These are phyloP conservation scores for Flaveria linearis DNA, from an alignment of 129 eudicot species.

Conservation along the genomic window DNA sequence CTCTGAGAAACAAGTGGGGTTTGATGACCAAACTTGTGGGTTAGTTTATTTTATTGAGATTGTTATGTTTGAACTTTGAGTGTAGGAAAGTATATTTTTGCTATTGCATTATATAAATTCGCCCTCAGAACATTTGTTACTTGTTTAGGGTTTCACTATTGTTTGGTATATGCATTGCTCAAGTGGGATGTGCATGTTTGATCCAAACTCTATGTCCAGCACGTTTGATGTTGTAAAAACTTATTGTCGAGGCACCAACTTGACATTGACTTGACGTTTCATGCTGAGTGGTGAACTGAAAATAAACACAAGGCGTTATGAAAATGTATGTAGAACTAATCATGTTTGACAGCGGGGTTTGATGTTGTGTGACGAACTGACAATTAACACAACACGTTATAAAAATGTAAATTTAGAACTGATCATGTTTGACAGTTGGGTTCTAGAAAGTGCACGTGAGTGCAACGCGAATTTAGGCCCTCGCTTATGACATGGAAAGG, in stretches of 20 bases:
- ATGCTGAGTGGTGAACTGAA: neutral
- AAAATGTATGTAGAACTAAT: no score
- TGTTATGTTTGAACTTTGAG: conserved; percentile 20
- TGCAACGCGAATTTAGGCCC: no score
- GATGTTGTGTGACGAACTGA: neutral
- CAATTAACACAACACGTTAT: neutral
- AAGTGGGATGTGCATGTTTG: conserved; percentile 3
- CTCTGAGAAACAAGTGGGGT: conserved; percentile 24
- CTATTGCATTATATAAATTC: conserved; percentile 19
- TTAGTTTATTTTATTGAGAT: neutral
- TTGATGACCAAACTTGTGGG: conserved; percentile 6
- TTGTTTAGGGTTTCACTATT: neutral
- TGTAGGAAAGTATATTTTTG: conserved; percentile 12
- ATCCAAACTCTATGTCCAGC: neutral
- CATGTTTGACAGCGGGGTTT: neutral
- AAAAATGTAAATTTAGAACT: neutral
- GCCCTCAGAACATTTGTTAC: neutral
- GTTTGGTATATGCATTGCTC: neutral
- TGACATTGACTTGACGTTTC: neutral
- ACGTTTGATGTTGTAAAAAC: neutral
- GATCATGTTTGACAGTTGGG: neutral
- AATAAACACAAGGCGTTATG: no score
- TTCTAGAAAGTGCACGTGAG: no score
- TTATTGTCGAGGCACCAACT: neutral
- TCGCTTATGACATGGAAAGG: no score